A percentile compares a stretch with the other conserved stretches of the same genome.
Evolutionary conservation across 2,329 filamentous ascomycete species (phyloP).

Genomic region (Arthrobotrys iridis): DNA sequence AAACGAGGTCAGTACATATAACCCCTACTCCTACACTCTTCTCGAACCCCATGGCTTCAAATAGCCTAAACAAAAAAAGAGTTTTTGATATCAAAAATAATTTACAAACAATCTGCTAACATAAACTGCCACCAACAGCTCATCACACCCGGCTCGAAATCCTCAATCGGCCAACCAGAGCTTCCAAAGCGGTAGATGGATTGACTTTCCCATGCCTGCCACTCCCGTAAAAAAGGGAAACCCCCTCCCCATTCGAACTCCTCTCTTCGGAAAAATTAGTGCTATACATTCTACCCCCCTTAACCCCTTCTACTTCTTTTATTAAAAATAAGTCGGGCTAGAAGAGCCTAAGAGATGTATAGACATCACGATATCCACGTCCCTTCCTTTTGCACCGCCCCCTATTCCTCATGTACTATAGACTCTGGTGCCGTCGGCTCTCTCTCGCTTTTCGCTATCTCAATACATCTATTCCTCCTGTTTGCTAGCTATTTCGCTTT

Average conservation of each 20-base stretch:
- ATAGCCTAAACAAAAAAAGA: conserved; percentile 61
- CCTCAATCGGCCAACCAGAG: conserved; percentile 35
- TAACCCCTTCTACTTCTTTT: background rate
- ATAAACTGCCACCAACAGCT: conserved; percentile 15
- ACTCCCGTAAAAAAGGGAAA: too few relatives aligned
- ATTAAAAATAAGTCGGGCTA: too few relatives aligned
- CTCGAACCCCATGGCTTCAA: background rate
- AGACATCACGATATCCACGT: conserved; percentile 35
- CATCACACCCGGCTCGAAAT: conserved; percentile 53
- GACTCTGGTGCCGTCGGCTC: conserved; percentile 7
- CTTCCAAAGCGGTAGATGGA: conserved; percentile 44
- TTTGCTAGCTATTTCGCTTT: too few relatives aligned
- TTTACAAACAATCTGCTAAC: conserved; percentile 7
- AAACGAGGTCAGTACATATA: conserved; percentile 71
- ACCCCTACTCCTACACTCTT: background rate
- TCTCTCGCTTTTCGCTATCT: background rate
- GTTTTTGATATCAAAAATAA: background rate
- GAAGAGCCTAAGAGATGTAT: background rate
- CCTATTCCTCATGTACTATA: conserved; percentile 43
- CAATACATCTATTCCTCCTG: background rate
- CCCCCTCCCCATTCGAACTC: too few relatives aligned
- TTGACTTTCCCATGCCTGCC: background rate
- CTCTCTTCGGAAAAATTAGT: too few relatives aligned
- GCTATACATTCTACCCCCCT: background rate
- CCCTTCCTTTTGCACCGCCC: background rate